phyloP scores from a whole-genome alignment of 805 yeast genomes.

The Cephaloascus fragrans region DNA sequence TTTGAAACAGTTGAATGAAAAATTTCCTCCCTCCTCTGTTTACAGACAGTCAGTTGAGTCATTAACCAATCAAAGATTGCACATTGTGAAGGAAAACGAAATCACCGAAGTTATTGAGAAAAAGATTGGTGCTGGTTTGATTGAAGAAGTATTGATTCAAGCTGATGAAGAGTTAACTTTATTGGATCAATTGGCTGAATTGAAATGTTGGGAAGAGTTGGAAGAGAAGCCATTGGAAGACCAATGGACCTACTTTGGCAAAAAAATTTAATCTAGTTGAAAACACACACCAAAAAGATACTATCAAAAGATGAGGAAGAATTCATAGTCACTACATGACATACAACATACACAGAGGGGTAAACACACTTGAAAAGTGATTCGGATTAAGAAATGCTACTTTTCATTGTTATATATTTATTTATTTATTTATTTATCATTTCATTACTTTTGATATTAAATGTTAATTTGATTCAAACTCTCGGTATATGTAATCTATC shows the following conservation, averaged over 20 bases:
- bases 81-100: conserved; percentile 54
- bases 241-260: conserved; percentile 79
- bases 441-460: no score
- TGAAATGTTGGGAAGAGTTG: conserved; percentile 72
- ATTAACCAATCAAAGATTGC: conserved; percentile 59
- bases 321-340: no score
- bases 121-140: conserved; percentile 71
- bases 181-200: conserved; percentile 55
- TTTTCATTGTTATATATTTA: no score
- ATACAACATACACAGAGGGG: no score
- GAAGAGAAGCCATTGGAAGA: conserved; percentile 72
- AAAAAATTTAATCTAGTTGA: conserved; percentile 32
- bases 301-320: no score
- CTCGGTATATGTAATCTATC: no score
- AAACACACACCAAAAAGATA: not conserved
- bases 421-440: no score
- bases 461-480: no score
- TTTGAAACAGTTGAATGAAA: conserved; percentile 41
- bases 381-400: no score
- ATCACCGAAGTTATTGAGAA: conserved; percentile 58
- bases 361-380: no score
- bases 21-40: conserved; percentile 64
- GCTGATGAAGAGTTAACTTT: conserved; percentile 72
- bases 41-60: conserved; percentile 69
- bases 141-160: conserved; percentile 75